Base-by-base conservation (phyloP, 2,329 filamentous ascomycete genomes). In the Phaeosphaeriaceae sp. region DNA sequence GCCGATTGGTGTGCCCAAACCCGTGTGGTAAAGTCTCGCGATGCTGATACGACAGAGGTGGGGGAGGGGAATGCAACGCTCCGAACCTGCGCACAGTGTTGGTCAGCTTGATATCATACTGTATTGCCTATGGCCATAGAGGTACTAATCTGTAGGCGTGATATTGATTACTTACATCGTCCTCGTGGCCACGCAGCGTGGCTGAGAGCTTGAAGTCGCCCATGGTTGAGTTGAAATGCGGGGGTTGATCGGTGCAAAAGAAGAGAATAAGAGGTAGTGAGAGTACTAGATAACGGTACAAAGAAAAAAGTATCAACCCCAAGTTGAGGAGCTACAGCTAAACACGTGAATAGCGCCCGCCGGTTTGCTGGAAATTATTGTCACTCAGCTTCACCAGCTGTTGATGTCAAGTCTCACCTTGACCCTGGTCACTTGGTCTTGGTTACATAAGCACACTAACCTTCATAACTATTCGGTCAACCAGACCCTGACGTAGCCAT, bases 121-220 rank as follows among this genome's bases (percentile, higher is more conserved):
- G 13, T 28, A 13, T 9, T 36, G 16, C 28, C 36, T 26, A 42
- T 23, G n/a, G 20, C 15, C 20, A 8, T 18, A 17, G 4, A 18
- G n/a, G 6, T 2, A 6, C 7, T 26, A n/a, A 6, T 26, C 15
- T 16, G 18, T 13, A 18, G n/a, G 23, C 8, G 37, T 32, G 16
- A 16, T 7, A 16, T 13, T 15, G 11, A 17, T 11, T 12, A 40
- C 56, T 29, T 81, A 97, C 94, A 85, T 99, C 94, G 73, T 94
- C 88, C 74, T 94, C 89, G 74, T 99, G 94, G 68, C 91, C 93
- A 62, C 86, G 79, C 60, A 99, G 83, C 69, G 90, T 89, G 62
- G 93, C 92, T 54, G 94, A 96, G 68, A 99, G 86, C 83, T 93
- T 96, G 82, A 91, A 97, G 72, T 92, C 87, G 74, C 82, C 79